Percentiles rank a stretch among this genome's conserved stretches.
Conservation (phyloP, 1,284 basidiomycete genomes). For the Anthracocystis walkeri region DNA sequence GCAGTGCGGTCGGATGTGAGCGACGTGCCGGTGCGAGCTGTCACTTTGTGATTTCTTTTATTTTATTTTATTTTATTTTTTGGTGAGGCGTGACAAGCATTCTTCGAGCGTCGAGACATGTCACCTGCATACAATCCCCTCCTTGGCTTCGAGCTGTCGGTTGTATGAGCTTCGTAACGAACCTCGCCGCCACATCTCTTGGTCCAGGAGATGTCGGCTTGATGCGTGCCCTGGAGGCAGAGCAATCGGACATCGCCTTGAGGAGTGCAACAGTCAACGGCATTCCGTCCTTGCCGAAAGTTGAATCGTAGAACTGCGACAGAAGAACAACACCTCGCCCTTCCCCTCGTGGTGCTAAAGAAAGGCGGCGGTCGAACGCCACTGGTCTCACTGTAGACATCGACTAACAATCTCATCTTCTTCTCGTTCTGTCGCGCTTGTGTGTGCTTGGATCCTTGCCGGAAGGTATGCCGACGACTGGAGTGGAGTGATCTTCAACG, state of each 20-base stretch:
- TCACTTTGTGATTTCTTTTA: background rate
- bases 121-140: constrained; percentile 18
- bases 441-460: background rate
- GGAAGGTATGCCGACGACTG: background rate
- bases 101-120: constrained; percentile 28
- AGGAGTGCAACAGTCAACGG: background rate
- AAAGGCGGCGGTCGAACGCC: background rate
- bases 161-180: background rate
- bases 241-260: background rate
- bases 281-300: constrained; percentile 10
- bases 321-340: constrained; percentile 1
- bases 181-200: background rate
- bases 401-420: constrained; percentile 5
- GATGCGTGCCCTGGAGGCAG: background rate
- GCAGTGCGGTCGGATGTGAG: constrained; percentile 4
- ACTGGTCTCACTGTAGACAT: constrained; percentile 6
- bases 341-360: background rate
- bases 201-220: background rate
- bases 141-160: constrained; percentile 1
- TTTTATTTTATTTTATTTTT: background rate
- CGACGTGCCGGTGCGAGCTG: constrained; percentile 10
- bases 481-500: background rate
- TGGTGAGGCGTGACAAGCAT: constrained; percentile 5
- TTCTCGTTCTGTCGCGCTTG: background rate
- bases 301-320: background rate